Base-by-base conservation (phyloP, 352 stramenopile genomes). In the Hyphochytrium catenoides region DNA sequence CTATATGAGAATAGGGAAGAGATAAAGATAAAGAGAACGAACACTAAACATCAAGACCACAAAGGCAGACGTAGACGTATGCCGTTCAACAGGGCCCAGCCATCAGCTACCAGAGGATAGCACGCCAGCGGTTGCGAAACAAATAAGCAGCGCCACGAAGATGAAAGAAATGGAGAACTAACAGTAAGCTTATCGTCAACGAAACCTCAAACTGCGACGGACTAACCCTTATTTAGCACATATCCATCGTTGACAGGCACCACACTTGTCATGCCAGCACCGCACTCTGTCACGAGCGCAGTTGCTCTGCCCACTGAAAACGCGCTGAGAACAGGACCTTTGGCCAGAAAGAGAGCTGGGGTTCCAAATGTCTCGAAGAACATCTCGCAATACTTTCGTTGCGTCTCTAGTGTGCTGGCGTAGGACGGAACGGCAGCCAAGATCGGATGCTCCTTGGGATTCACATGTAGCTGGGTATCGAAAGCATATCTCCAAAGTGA, bases 281-380 rank as follows among this genome's bases (percentile, higher is more conserved):
- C 77, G 41, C 87, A 66, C 44, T 93, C 78, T 5, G 62, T 69
- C 28, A 93, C 68, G 23, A 93, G 42, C 11, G 78, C 75, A 14
- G 71, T 55, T 12, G 73, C 77, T 2, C 76, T 56, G 1, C 79
- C 79, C 22, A 87, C 79, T 1, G 76, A 70, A 40, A 93, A 93
- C 0, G 79, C 72, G 33, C 83, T 72, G 15, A 93, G 55, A 37
- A 86, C 63, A 2, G 72, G 74, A 35, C 81, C 73, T 34, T 85
- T 81, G 14, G 74, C 70, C 48, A 88, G 65, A 51, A 87, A 91
- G 45, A 87, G 81, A 9, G 71, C 71, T 9, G 74, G 74, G 15
- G 76, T 60, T 26, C 68, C 50, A 42, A 92, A 90, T 34, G 53
- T 78, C 50, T 93, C 79, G 42, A 93, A 89, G 58, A 92, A 84